Conservation (phyloP, 768 basidiomycete species). For the Termitomyces titanicus region DNA sequence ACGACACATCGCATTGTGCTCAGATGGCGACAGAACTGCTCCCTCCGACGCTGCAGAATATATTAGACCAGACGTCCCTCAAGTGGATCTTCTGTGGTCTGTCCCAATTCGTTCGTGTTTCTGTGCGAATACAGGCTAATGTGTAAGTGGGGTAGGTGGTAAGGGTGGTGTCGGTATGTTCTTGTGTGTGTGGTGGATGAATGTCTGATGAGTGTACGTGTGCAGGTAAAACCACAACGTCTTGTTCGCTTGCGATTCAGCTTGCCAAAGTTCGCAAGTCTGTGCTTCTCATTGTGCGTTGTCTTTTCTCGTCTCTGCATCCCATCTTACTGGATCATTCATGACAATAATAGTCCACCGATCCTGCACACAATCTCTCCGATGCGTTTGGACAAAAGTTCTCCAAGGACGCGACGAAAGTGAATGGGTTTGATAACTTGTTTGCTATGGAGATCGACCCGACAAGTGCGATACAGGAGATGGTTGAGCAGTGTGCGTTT, state of each 20-base stretch:
- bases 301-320: neutral
- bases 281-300: conserved; percentile 89
- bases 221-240: conserved; percentile 95
- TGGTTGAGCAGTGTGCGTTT: conserved; percentile 90
- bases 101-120: conserved; percentile 27
- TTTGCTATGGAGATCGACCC: conserved; percentile 99
- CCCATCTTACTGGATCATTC: conserved; percentile 8
- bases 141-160: conserved; percentile 57
- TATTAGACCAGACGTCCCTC: conserved; percentile 87
- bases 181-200: neutral
- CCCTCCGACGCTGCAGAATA: conserved; percentile 86
- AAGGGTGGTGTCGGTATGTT: conserved; percentile 95
- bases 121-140: conserved; percentile 11
- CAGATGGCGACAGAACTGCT: conserved; percentile 63
- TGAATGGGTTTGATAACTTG: conserved; percentile 95
- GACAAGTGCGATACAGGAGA: conserved; percentile 95
- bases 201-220: neutral
- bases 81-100: conserved; percentile 99
- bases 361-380: conserved; percentile 99
- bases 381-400: conserved; percentile 99
- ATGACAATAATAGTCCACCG: conserved; percentile 69
- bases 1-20: neutral
- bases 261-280: conserved; percentile 87
- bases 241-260: conserved; percentile 96
- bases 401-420: conserved; percentile 97